Base-by-base conservation (phyloP, 768 basidiomycete genomes). In the Leccinum obscurum region DNA sequence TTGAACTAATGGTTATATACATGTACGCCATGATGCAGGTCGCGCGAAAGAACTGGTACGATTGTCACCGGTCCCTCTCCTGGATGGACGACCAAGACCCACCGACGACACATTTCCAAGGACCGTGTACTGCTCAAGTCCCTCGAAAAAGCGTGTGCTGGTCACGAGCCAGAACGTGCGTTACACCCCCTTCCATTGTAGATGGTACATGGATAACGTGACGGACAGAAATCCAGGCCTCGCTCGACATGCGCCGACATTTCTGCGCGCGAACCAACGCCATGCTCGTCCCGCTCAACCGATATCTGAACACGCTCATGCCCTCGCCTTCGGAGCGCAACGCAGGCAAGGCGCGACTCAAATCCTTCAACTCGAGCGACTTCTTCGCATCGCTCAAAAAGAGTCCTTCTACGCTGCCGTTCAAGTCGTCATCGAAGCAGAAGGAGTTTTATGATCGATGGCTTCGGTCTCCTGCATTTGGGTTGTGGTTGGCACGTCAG, bases 231-330 rank as follows among this genome's bases (percentile, higher is more conserved):
- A 73, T 87, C 8, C 81, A 83, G 44, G 84, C 84, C 30, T 93
- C 83, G 56, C 83, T 85, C 55, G 81, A 76, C 56, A 78, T 96
- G 13, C 86, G 92, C 24, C 80, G 85, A 51, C 93, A 98, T 69
- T 93, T 98, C 71, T 86, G 86, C 56, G 84, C 89, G 44, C 83
- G 95, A 50, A 93, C 96, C 1, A 90, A 89, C 20, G 88, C 88
- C 56, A 80, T 98, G 62, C 83, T 98, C 22, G 88, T 92, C 3
- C 96, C 96, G 0, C 81, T 98, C 5, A 88, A 95, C 66, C 85
- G 95, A 64, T 98, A 98, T 78, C 86, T 98, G 46, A 89, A 91
- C 61, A 88, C 89, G 1, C 82, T 95, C 28, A 26, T 26, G 26
- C 26, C 26, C 26, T 26, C 26, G 26, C 26, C 26, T 26, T 26